Evolutionary conservation across 2,329 filamentous ascomycete species (phyloP).

Genomic region (Colletotrichum siamense): DNA sequence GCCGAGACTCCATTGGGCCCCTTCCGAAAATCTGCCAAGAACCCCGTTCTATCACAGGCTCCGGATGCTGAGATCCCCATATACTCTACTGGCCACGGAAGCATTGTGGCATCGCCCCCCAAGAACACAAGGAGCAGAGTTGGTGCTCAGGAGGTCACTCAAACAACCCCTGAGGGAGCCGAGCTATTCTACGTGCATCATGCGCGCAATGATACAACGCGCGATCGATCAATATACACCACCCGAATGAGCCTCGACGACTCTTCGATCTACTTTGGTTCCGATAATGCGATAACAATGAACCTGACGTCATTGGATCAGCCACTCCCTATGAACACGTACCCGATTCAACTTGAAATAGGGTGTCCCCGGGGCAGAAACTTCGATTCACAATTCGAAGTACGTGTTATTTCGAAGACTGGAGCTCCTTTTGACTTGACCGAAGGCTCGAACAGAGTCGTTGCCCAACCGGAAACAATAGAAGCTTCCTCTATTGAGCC

Average conservation of each 20-base stretch:
- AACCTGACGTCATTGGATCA: slow-evolving; percentile 35
- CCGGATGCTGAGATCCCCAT: slow-evolving; percentile 32
- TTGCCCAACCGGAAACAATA: slow-evolving; percentile 23
- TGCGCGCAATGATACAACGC: slow-evolving; percentile 33
- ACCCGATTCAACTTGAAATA: slow-evolving; percentile 29
- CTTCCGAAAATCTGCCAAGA: slow-evolving; percentile 35
- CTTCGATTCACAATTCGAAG: slow-evolving; percentile 5
- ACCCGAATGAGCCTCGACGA: slow-evolving; percentile 35
- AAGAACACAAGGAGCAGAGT: slow-evolving; percentile 18
- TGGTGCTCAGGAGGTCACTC: slow-evolving; percentile 37
- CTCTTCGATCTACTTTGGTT: slow-evolving; percentile 27
- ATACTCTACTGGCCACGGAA: slow-evolving; percentile 39
- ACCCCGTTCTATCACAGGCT: slow-evolving; percentile 35
- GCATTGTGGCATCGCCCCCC: slow-evolving; percentile 37
- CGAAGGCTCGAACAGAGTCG: slow-evolving; percentile 29
- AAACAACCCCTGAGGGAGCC: slow-evolving; percentile 29
- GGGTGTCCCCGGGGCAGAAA: slow-evolving; percentile 2
- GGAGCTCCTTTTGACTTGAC: slow-evolving; percentile 29
- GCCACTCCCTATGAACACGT: slow-evolving; percentile 32
- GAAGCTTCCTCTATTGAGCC: slow-evolving; percentile 11
- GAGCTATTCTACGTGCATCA: slow-evolving; percentile 42
- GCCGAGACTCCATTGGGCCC: slow-evolving; percentile 36
- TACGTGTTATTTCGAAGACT: slow-evolving; percentile 24
- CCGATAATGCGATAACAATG: slow-evolving; percentile 33
- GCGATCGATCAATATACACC: slow-evolving; percentile 33